A percentile compares a stretch with the other conserved stretches of the same genome.
Evolutionary conservation across 768 basidiomycete genomes (phyloP).

Genomic region (Lactifluus pinguis): DNA sequence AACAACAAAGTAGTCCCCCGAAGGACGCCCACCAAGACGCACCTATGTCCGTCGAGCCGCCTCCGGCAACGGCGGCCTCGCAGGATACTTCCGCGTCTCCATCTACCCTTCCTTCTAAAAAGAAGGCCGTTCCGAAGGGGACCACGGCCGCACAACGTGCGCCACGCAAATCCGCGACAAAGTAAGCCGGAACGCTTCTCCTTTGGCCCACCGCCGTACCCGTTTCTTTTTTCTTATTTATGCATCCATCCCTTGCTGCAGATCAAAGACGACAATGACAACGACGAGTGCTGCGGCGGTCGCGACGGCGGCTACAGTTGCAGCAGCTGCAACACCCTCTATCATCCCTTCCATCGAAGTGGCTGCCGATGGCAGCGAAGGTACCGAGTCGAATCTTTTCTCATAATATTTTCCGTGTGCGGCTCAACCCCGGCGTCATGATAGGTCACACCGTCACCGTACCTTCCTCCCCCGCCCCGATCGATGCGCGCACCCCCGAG

Average conservation of each 20-base stretch:
- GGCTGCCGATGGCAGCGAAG: conserved; percentile 9
- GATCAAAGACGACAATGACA: background rate
- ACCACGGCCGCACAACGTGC: conserved; percentile 23
- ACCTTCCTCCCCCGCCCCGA: conserved; percentile 16
- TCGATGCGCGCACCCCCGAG: conserved; percentile 11
- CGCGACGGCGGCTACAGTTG: background rate
- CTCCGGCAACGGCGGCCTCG: conserved; percentile 4
- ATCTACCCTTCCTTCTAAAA: conserved; percentile 19
- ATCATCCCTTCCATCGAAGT: background rate
- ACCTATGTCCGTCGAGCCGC: background rate
- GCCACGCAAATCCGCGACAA: conserved; percentile 25
- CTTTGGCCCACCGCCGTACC: background rate
- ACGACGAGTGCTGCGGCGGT: background rate
- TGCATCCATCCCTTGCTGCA: background rate
- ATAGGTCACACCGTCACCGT: conserved; percentile 19
- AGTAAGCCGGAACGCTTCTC: conserved; percentile 18
- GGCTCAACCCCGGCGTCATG: background rate
- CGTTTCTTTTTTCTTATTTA: too few species aligned
- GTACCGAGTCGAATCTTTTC: background rate
- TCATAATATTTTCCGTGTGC: background rate
- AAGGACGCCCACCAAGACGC: conserved; percentile 5
- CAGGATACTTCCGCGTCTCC: conserved; percentile 8
- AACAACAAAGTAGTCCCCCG: background rate
- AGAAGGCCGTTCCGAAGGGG: conserved; percentile 22
- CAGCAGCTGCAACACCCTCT: background rate